Evolutionary conservation across 208 protist genomes (phyloP), one percentile per base, ranked within the genome.

Genomic region (Wallacemonas sp.): DNA sequence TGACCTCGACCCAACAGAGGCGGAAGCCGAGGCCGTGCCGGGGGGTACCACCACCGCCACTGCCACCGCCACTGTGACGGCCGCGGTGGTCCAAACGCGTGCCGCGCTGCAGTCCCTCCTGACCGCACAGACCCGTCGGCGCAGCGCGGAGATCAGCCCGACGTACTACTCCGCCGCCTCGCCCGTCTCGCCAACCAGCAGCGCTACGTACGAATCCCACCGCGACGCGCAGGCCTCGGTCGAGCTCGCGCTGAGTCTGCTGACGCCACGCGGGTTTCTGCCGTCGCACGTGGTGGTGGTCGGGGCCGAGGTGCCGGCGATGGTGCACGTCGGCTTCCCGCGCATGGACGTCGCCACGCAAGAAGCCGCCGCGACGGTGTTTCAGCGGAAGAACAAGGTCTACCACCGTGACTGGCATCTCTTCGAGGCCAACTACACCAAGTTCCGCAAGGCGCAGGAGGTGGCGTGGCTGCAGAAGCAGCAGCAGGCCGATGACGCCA

Each of bases 191-290:
- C 17, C 57, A 6, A 21, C 56, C 19, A 2, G 34, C 41, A 33
- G 41, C 41, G 11, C n/a, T 43, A 19, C 39, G 12, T 8, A 26
- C 12, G 38, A 68, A 9, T 19, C 14, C 19, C 24, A 36, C 23
- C 43, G 17, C 16, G 23, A 30, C n/a, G 34, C 24, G 14, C 16
- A 46, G 12, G 41, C 41, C 21, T 26, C 6, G 41, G 26, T 64
- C 8, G 39, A 48, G 41, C 34, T 62, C 24, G 57, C 41, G 26
- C 47, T 70, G 16, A 44, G 44, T 21, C 39, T 62, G 11, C 55
- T 70, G 26, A 61, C 47, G n/a, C 65, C 65, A 19, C 65, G 57
- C 43, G 54, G 47, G 2, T 70, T 70, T 27, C 54, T 56, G 36
- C 41, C 52, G n/a, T 43, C 65, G 12, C 65, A 70, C 52, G 29